These are phyloP conservation scores for Aphanomyces euteiches DNA, from an alignment of 352 stramenopile species.

Conservation along the genomic window DNA sequence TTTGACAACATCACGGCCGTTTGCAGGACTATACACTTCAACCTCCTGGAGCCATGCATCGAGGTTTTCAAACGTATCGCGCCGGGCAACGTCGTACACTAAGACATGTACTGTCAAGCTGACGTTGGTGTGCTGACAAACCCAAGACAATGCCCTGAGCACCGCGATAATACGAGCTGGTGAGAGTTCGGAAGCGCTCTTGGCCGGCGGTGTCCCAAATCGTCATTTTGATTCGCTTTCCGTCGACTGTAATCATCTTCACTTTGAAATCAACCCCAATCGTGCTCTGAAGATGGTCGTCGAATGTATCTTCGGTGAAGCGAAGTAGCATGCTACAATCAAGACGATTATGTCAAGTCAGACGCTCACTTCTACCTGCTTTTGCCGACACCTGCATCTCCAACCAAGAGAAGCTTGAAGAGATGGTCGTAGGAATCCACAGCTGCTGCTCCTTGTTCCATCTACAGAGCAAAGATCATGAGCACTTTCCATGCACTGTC, in stretches of 20 bases:
- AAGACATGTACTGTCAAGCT: neutral
- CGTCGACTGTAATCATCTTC: slow-evolving; percentile 95
- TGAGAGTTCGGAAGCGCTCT: slow-evolving; percentile 97
- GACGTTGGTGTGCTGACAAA: slow-evolving; percentile 34
- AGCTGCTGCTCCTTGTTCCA: neutral
- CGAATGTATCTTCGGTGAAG: slow-evolving; percentile 98
- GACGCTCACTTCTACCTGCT: slow-evolving; percentile 64
- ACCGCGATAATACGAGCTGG: slow-evolving; percentile 96
- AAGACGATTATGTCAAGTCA: neutral
- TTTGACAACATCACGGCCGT: slow-evolving; percentile 91
- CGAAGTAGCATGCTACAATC: slow-evolving; percentile 92
- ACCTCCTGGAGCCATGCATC: slow-evolving; percentile 98
- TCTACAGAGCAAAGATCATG: slow-evolving; percentile 13
- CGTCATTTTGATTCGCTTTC: slow-evolving; percentile 96
- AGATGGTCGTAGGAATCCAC: slow-evolving; percentile 91
- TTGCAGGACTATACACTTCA: slow-evolving; percentile 94
- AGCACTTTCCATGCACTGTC: neutral
- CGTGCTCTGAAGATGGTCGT: slow-evolving; percentile 97
- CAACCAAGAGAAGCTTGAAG: slow-evolving; percentile 98
- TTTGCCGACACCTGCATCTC: slow-evolving; percentile 97
- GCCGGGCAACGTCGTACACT: slow-evolving; percentile 96
- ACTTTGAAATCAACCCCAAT: slow-evolving; percentile 98
- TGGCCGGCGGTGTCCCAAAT: slow-evolving; percentile 99
- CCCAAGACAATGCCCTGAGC: slow-evolving; percentile 96
- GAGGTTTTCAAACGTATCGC: slow-evolving; percentile 97